phyloP scores from a whole-genome alignment of 2,329 filamentous ascomycete species.

The Drechslerella dactyloides region DNA sequence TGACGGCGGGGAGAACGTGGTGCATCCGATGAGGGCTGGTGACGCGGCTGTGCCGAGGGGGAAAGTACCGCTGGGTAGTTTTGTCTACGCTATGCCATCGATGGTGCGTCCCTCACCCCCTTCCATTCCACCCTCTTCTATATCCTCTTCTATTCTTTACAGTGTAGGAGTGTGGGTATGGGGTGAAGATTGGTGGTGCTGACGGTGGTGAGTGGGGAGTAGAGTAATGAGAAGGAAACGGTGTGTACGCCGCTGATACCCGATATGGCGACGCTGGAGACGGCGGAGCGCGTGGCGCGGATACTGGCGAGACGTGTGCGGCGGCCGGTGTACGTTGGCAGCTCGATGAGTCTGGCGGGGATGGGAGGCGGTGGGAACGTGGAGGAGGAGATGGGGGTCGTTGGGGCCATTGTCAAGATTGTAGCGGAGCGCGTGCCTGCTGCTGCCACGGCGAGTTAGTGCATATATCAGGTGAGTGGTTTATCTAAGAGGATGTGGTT shows the following conservation, averaged over 20 bases:
- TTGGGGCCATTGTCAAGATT: slow-evolving; percentile 70
- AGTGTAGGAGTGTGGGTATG: background rate
- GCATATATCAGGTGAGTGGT: no score
- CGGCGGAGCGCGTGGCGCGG: slow-evolving; percentile 82
- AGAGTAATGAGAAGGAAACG: slow-evolving; percentile 64
- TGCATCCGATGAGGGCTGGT: slow-evolving; percentile 29
- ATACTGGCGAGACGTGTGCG: slow-evolving; percentile 75
- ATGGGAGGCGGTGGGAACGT: slow-evolving; percentile 78
- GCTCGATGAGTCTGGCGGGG: slow-evolving; percentile 78
- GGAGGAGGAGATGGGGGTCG: slow-evolving; percentile 87
- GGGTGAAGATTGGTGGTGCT: background rate
- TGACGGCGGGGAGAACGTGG: slow-evolving; percentile 15
- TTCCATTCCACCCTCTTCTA: background rate
- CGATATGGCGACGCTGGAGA: slow-evolving; percentile 78
- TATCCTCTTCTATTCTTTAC: slow-evolving; percentile 16
- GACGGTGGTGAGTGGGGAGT: background rate
- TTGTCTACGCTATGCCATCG: slow-evolving; percentile 84
- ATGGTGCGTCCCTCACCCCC: slow-evolving; percentile 67
- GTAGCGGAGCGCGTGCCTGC: slow-evolving; percentile 57
- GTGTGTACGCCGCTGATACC: slow-evolving; percentile 80
- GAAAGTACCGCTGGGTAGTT: slow-evolving; percentile 74
- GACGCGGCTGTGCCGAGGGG: slow-evolving; percentile 55
- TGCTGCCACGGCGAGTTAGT: no score
- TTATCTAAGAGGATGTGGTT: no score
- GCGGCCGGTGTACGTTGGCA: slow-evolving; percentile 86